phyloP scores from a whole-genome alignment of 2,329 filamentous ascomycete species.

The Colletotrichum sp. region DNA sequence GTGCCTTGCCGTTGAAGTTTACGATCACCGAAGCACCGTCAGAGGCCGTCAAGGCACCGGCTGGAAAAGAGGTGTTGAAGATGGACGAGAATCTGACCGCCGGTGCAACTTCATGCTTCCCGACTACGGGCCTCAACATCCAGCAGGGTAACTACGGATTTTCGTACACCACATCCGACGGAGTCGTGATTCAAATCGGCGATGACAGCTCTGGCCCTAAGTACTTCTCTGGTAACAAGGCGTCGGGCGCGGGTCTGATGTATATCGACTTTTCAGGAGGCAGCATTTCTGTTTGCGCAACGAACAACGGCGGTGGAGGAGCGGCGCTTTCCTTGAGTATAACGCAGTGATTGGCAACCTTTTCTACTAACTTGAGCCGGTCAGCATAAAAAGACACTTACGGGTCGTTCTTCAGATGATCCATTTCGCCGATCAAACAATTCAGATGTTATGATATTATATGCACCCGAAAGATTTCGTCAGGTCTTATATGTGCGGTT shows the following conservation, averaged over 20 bases:
- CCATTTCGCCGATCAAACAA: too few relatives aligned
- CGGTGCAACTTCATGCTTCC: not conserved
- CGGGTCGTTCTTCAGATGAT: too few relatives aligned
- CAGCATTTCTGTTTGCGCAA: not conserved
- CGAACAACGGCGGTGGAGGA: not conserved
- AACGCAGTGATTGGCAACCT: not conserved
- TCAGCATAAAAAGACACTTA: too few relatives aligned
- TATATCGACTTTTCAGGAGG: not conserved
- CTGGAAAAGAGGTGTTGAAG: not conserved
- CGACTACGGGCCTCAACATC: not conserved
- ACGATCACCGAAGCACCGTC: not conserved
- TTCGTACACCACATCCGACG: not conserved
- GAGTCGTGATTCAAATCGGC: not conserved
- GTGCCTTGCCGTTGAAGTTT: not conserved
- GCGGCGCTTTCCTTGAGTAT: not conserved
- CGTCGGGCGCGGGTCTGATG: not conserved
- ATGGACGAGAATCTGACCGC: not conserved
- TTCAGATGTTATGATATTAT: too few relatives aligned
- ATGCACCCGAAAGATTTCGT: too few relatives aligned
- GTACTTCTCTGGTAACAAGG: not conserved
- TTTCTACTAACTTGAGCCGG: too few relatives aligned
- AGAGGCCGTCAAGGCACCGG: not conserved
- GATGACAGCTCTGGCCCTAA: not conserved
- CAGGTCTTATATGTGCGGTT: too few relatives aligned
- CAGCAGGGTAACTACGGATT: not conserved